A percentile compares a stretch with the other conserved stretches of the same genome.
Conservation (phyloP, 352 stramenopile species). For the Phytophthora hibernalis region DNA sequence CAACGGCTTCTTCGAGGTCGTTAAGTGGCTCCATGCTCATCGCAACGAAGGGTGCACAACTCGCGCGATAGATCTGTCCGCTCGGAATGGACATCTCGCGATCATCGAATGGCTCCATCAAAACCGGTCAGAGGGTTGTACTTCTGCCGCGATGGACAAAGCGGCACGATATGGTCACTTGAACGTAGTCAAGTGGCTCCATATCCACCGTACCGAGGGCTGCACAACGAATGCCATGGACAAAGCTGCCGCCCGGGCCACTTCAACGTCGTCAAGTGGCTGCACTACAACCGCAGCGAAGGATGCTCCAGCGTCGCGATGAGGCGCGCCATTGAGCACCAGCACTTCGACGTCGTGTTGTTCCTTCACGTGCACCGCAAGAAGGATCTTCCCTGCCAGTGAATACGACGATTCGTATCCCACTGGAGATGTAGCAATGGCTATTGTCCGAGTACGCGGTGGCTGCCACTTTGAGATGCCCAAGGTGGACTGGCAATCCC, state of each 20-base stretch:
- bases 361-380: conserved; percentile 26
- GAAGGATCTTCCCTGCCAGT: conserved; percentile 1
- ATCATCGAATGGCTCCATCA: conserved; percentile 26
- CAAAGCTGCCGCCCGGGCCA: conserved; percentile 20
- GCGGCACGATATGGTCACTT: conserved; percentile 17
- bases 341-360: conserved; percentile 23
- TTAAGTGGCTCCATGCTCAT: conserved; percentile 25
- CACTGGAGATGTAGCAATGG: conserved; percentile 22
- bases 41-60: conserved; percentile 8
- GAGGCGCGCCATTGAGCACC: not conserved
- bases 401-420: conserved; percentile 5
- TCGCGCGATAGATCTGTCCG: conserved; percentile 13
- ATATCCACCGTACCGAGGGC: conserved; percentile 8
- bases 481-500: conserved; percentile 3
- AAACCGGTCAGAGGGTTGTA: conserved; percentile 17
- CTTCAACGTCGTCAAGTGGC: conserved; percentile 22
- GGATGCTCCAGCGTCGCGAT: conserved; percentile 16
- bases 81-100: conserved; percentile 18
- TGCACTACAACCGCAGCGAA: conserved; percentile 17
- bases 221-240: conserved; percentile 21
- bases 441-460: conserved; percentile 2
- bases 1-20: conserved; percentile 17
- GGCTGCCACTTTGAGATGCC: conserved; percentile 11
- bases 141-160: conserved; percentile 20
- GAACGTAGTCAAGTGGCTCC: conserved; percentile 24